phyloP scores from a whole-genome alignment of 2,329 filamentous ascomycete species.

The Clarireedia hainanense region DNA sequence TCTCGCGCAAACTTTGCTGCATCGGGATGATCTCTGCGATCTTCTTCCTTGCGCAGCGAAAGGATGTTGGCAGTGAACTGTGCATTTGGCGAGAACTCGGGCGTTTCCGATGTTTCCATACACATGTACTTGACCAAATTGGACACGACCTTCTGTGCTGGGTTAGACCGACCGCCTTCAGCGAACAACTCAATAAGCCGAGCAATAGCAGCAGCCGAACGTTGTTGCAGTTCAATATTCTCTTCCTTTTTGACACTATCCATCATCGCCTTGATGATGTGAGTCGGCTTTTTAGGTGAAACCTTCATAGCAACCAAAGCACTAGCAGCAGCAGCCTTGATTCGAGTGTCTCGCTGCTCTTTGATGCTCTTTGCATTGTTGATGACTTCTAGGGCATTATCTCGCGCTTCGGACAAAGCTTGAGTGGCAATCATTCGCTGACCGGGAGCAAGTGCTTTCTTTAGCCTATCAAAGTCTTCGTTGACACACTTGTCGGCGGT shows the following conservation, averaged over 20 bases:
- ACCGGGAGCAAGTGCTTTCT: slow-evolving; percentile 80
- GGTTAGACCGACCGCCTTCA: slow-evolving; percentile 66
- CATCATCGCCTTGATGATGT: slow-evolving; percentile 95
- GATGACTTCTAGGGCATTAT: slow-evolving; percentile 63
- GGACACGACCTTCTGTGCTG: slow-evolving; percentile 90
- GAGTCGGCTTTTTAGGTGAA: slow-evolving; percentile 86
- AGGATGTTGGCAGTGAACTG: slow-evolving; percentile 72
- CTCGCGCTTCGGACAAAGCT: slow-evolving; percentile 69
- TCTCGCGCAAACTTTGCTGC: slow-evolving; percentile 85
- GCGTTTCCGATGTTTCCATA: slow-evolving; percentile 94
- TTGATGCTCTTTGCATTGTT: slow-evolving; percentile 74
- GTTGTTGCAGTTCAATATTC: slow-evolving; percentile 77
- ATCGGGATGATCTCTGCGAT: slow-evolving; percentile 85
- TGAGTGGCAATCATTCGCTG: slow-evolving; percentile 79
- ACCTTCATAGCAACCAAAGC: slow-evolving; percentile 81
- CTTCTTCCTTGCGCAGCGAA: slow-evolving; percentile 94
- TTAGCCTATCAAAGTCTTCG: slow-evolving; percentile 80
- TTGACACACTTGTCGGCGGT: slow-evolving; percentile 83
- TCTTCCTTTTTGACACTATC: slow-evolving; percentile 96
- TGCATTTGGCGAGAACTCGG: slow-evolving; percentile 83
- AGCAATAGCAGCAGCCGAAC: slow-evolving; percentile 79
- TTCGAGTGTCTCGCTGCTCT: slow-evolving; percentile 72
- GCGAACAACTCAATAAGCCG: slow-evolving; percentile 82
- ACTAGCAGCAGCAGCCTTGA: slow-evolving; percentile 78
- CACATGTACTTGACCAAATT: slow-evolving; percentile 97